Percentiles rank a stretch among this genome's conserved stretches.
Evolutionary conservation across 495 filamentous ascomycete genomes (phyloP).

Genomic region (Xylaria bambusicola): DNA sequence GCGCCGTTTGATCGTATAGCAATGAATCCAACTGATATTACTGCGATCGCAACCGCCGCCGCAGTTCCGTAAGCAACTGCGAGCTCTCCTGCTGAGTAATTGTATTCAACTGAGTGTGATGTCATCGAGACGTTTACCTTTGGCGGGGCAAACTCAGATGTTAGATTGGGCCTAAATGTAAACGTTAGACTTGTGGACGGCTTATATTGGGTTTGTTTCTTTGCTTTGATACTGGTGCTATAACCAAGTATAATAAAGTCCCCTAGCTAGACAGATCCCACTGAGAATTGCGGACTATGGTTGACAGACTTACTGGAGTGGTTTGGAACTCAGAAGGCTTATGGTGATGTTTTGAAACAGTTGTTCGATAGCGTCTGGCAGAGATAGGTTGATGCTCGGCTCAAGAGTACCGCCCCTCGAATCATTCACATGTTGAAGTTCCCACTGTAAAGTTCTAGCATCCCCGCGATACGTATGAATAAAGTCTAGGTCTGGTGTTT

Average conservation of each 20-base stretch:
- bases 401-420: too few relatives aligned
- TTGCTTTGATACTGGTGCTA: too few relatives aligned
- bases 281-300: too few relatives aligned
- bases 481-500: background rate
- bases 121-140: background rate
- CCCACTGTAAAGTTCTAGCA: background rate
- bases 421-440: background rate
- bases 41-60: background rate
- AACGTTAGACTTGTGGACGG: background rate
- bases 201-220: too few relatives aligned
- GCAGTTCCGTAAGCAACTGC: background rate
- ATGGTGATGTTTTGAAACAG: slow-evolving; percentile 3
- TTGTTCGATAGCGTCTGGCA: background rate
- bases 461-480: background rate
- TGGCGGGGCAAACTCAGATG: background rate
- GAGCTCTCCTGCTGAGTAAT: background rate
- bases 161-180: background rate
- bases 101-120: background rate
- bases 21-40: background rate
- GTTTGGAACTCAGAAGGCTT: background rate
- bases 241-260: too few relatives aligned
- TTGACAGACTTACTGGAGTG: background rate
- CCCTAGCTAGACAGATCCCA: too few relatives aligned
- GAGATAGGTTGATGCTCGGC: too few relatives aligned
- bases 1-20: background rate